Evolutionary conservation across 371 early-diverging fungal species (phyloP), one percentile per base, ranked within the genome.

Genomic region (Rhizopus delemar): DNA sequence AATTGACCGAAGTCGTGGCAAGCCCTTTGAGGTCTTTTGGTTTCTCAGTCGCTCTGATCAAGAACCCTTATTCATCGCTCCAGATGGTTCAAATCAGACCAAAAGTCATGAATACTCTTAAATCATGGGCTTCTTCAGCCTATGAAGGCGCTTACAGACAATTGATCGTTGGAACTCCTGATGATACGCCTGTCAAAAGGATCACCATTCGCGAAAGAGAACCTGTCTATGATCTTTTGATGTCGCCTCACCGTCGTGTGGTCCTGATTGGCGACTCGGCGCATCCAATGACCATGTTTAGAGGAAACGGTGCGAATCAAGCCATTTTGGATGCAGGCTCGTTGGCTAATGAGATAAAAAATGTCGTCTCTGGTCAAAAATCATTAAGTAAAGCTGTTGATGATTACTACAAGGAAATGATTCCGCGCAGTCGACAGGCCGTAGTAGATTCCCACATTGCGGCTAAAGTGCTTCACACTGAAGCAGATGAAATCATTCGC

Each of bases 251-350:
- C n/a, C 41, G 41, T 3, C n/a, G 51, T 6, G 57, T 65, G 6
- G 56, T 53, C 11, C 16, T 65, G 7, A 1, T 51, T 3, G 66
- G 66, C 1, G 62, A 66, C 41, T 31, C 66, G 43, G 62, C 61
- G 4, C 61, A 66, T 48, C 46, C 61, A 5, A 66, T 66, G 62
- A 57, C 66, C 12, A 66, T 66, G 66, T 60, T 61, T 48, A 50
- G 51, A 6, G 65, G 60, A 32, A 56, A 65, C 52, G 65, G 62
- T 61, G 70, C 60, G 16, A 74, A 74, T 41, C 76, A 75, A 48
- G 76, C 73, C 13, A 68, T 75, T 38, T 9, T 65, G 0, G 73
- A 75, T 56, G 51, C 68, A 9, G 53, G 48, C n/a, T 39, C 49
- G n/a, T 53, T 75, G 22, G 66, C 59, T 12, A 31, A 48, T 12